Conservation (phyloP, 2,329 filamentous ascomycete species). For the Scorias spongiosa region DNA sequence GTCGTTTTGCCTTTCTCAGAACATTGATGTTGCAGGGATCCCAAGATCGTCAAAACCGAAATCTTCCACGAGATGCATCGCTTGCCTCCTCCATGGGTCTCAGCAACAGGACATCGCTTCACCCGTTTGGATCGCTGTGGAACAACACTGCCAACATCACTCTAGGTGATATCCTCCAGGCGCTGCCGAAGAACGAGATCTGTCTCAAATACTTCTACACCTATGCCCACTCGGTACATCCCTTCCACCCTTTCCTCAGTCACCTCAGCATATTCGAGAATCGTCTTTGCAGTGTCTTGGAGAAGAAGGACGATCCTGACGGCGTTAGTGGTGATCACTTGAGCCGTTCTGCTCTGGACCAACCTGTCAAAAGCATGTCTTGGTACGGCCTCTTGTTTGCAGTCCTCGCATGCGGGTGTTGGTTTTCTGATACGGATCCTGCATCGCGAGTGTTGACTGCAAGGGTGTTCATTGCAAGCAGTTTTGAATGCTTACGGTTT, state of each 20-base stretch:
- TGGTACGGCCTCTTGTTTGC: conserved; percentile 3
- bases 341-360: neutral
- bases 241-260: conserved; percentile 1
- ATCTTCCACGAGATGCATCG: conserved; percentile 1
- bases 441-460: conserved; percentile 1
- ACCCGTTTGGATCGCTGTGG: conserved; percentile 3
- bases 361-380: conserved; percentile 1
- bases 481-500: conserved; percentile 3
- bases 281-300: conserved; percentile 1
- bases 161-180: conserved; percentile 1
- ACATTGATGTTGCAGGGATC: neutral
- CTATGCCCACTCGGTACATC: conserved; percentile 1
- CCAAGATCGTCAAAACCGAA: neutral
- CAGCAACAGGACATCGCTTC: conserved; percentile 2
- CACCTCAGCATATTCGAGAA: conserved; percentile 1
- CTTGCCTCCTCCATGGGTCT: conserved; percentile 2
- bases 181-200: conserved; percentile 2
- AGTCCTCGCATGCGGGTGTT: conserved; percentile 2
- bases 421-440: conserved; percentile 1
- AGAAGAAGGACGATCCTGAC: neutral
- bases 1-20: conserved; percentile 1
- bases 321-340: neutral
- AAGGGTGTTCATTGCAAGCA: conserved; percentile 3
- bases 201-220: conserved; percentile 2
- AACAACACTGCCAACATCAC: conserved; percentile 1